A percentile compares a stretch with the other conserved stretches of the same genome.
These are phyloP conservation scores for Piloderma croceum DNA, from an alignment of 768 basidiomycete genomes.

Conservation along the genomic window DNA sequence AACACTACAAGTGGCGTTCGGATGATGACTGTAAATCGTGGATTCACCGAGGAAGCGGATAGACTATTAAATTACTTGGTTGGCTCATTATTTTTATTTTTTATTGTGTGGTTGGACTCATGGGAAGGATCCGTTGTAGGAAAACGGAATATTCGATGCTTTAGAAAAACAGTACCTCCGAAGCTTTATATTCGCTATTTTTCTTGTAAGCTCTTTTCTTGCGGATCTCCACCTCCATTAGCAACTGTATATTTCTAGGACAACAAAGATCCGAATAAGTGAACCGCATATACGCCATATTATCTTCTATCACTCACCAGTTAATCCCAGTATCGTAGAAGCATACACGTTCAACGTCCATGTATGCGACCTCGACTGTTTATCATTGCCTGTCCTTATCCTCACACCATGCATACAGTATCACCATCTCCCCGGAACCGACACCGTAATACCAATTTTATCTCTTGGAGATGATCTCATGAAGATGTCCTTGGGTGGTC, in stretches of 20 bases:
- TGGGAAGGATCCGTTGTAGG: too few relatives aligned
- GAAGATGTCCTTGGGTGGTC: constrained; percentile 41
- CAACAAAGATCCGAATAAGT: constrained; percentile 81
- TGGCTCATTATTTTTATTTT: constrained; percentile 18
- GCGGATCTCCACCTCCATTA: background rate
- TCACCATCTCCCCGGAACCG: constrained; percentile 56
- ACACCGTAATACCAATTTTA: constrained; percentile 63
- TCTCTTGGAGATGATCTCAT: constrained; percentile 57
- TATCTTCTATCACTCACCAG: constrained; percentile 2
- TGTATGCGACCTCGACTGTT: constrained; percentile 29
- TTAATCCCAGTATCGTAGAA: constrained; percentile 62
- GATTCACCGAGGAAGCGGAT: constrained; percentile 80
- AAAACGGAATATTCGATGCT: constrained; percentile 83
- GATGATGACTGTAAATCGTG: constrained; percentile 53
- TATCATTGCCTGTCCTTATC: background rate
- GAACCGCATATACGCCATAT: constrained; percentile 28
- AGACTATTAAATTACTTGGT: constrained; percentile 78
- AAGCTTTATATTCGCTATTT: constrained; percentile 82
- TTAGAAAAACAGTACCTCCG: constrained; percentile 78
- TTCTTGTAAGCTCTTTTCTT: constrained; percentile 57
- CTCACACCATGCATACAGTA: constrained; percentile 44
- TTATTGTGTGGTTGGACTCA: too few relatives aligned
- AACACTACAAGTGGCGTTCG: background rate
- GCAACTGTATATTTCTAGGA: constrained; percentile 46
- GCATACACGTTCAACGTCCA: constrained; percentile 87